phyloP scores from a whole-genome alignment of 2,329 filamentous ascomycete species.

The Aspergillus fumigatus region DNA sequence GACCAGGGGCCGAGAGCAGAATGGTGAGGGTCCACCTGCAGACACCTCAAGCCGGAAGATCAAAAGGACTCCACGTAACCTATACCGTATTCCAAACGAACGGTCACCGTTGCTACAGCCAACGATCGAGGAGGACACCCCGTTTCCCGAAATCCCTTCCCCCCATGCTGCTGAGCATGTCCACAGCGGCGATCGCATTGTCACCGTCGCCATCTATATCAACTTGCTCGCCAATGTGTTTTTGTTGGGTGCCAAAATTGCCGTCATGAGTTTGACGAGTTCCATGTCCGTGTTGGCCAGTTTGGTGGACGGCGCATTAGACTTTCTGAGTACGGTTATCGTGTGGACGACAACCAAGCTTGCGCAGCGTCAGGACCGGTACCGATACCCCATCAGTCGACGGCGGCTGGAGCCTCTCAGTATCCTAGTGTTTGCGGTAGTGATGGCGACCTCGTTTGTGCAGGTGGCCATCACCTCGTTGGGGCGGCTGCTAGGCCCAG shows the following conservation, averaged over 20 bases:
- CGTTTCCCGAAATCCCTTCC: constrained; percentile 44
- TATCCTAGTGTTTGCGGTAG: constrained; percentile 61
- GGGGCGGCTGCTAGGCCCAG: constrained; percentile 54
- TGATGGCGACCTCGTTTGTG: constrained; percentile 64
- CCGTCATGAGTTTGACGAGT: constrained; percentile 70
- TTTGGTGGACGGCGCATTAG: constrained; percentile 63
- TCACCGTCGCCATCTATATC: constrained; percentile 82
- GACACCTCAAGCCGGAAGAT: constrained; percentile 41
- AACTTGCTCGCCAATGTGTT: constrained; percentile 75
- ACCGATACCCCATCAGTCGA: constrained; percentile 60
- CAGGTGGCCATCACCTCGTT: constrained; percentile 58
- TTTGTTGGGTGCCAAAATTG: constrained; percentile 70
- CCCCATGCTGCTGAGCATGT: constrained; percentile 44
- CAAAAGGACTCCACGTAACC: constrained; percentile 76
- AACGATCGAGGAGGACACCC: constrained; percentile 57
- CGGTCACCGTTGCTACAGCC: constrained; percentile 22
- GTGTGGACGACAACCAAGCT: constrained; percentile 58
- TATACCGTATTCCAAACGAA: constrained; percentile 63
- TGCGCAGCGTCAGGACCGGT: constrained; percentile 56
- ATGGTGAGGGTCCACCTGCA: constrained; percentile 17
- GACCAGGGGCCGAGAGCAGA: constrained; percentile 35
- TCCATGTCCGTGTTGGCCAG: constrained; percentile 62
- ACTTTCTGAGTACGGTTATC: constrained; percentile 60
- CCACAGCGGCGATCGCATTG: constrained; percentile 68
- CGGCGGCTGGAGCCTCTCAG: constrained; percentile 61